Evolutionary conservation across 208 protist genomes (phyloP), one percentile per base, ranked within the genome.

Genomic region (Acanthamoeba lenticulata): DNA sequence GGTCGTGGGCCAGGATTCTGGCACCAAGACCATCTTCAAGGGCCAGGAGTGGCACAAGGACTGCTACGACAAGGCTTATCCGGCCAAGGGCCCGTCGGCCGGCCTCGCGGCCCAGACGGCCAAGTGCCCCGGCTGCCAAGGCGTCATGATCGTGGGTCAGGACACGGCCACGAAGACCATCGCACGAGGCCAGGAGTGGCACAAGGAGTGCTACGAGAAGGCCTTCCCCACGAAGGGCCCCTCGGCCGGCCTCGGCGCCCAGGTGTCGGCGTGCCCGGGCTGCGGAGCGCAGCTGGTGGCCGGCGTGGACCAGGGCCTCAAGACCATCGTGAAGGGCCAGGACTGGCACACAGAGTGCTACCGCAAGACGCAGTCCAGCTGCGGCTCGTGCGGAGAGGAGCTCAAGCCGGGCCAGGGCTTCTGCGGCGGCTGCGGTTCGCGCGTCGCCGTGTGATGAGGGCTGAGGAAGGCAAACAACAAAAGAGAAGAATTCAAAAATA

Each of bases 281-380:
- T 92, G 86, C 86, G 45, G 60, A 44, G 40, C 13, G 38, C 47
- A 72, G 29, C 21, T 92, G 47, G 86, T 92, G 34, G 49, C 36
- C 27, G 86, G 86, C 7, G n/a, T 45, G 86, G 86, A 77, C 45
- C 32, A 36, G 27, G 86, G 55, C 2, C 27, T 55, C 40, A 92
- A 92, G 86, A 92, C 86, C 55, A 92, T 92, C 62, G 86, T 92
- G 19, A 42, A 42, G 40, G 86, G 86, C 40, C 36, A 92, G 86
- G 86, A 92, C 24, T 92, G 86, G 86, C 86, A 92, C 86, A 74
- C 86, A 9, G 86, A 65, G 38, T 92, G 86, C 60, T 92, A 92
- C 40, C 79, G 79, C 79, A 55, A 62, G 52, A 42, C 29, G 15
- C 45, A 60, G 79, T 5, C 79, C 38, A 89, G 79, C 52, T 89